A percentile compares a stretch with the other conserved stretches of the same genome.
phyloP scores from a whole-genome alignment of 352 stramenopile genomes.

The Pythium sukuiense region DNA sequence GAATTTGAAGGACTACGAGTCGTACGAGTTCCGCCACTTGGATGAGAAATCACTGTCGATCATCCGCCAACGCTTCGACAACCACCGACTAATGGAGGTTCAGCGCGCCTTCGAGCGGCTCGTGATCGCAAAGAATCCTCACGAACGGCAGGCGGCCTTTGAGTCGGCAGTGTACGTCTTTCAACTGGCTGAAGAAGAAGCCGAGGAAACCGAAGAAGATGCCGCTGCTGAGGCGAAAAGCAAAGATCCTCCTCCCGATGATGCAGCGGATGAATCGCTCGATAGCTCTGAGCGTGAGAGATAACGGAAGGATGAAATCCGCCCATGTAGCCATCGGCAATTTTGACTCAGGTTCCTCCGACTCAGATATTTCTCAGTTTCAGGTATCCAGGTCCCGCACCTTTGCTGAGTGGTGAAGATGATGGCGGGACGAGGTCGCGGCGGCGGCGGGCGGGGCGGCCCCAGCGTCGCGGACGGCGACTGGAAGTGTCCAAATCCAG shows the following conservation, averaged over 20 bases:
- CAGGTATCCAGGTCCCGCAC: not conserved
- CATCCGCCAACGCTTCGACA: constrained; percentile 51
- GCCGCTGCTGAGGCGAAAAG: constrained; percentile 2
- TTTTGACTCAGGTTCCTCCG: not conserved
- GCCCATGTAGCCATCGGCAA: not conserved
- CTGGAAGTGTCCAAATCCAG: constrained; percentile 81
- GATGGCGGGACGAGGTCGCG: constrained; percentile 30
- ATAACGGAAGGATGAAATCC: not conserved
- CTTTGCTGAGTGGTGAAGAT: constrained; percentile 4
- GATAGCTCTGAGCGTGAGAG: not conserved
- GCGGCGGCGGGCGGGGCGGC: constrained; percentile 38
- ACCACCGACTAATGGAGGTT: constrained; percentile 63
- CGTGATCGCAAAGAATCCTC: constrained; percentile 49
- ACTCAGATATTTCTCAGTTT: not conserved
- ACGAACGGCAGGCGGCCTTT: constrained; percentile 53
- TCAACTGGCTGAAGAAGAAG: constrained; percentile 57
- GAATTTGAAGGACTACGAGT: constrained; percentile 43
- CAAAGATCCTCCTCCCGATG: constrained; percentile 6
- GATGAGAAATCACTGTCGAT: constrained; percentile 39
- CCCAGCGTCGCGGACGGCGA: constrained; percentile 63
- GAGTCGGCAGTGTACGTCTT: constrained; percentile 64
- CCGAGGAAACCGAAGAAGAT: constrained; percentile 13
- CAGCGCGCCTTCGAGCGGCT: constrained; percentile 69
- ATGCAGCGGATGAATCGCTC: not conserved
- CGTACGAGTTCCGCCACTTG: constrained; percentile 51